Base-by-base conservation (phyloP, 1,139 yeast species). In the Protomyces inundatus region DNA sequence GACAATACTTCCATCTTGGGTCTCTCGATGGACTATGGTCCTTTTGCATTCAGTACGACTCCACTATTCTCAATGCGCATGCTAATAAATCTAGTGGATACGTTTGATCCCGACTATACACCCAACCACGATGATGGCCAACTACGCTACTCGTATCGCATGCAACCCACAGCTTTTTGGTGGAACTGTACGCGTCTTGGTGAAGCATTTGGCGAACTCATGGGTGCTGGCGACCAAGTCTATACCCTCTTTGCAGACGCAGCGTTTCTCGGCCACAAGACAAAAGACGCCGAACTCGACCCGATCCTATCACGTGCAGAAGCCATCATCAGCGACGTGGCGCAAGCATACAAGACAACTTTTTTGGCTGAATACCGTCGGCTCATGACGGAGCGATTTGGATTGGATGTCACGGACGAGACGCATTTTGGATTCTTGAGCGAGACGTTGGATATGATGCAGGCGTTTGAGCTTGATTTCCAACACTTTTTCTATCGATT, bases 1-100 rank as follows among this genome's bases (percentile, higher is more conserved):
- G 98, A 93, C 73, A 93, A 93, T 72, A 90, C 97, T 0, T 89
- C 97, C 0, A 80, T 93, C 6, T 73, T 87, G 54, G 98, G 98
- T 0, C 77, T 91, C 14, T 84, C 96, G 0, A 83, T 93, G 76
- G 98, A 93, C 74, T 93, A 87, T 73, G 98, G 98, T 3, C 98
- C 98, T 0, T 93, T 89, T 76, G 88, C 95, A 33, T 88, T 90
- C 64, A 74, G 42, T 39, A 39, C 12, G 42, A 39, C n/a, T 9
- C 7, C 7, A 74, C 76, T n/a, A 14, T n/a, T 12, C 2, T 16
- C 45, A 23, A 14, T 6, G 36, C 3, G 32, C 14, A 23, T n/a
- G n/a, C 61, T 50, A 36, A 55, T 37, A 23, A 39, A 39, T 12
- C 10, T 46, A 58, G 80, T 88, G 85, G 97, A 91, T 72, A 83